Percentiles rank a stretch among this genome's conserved stretches.
Conservation (phyloP, 306 rosid species). For the Prunus armeniaca region DNA sequence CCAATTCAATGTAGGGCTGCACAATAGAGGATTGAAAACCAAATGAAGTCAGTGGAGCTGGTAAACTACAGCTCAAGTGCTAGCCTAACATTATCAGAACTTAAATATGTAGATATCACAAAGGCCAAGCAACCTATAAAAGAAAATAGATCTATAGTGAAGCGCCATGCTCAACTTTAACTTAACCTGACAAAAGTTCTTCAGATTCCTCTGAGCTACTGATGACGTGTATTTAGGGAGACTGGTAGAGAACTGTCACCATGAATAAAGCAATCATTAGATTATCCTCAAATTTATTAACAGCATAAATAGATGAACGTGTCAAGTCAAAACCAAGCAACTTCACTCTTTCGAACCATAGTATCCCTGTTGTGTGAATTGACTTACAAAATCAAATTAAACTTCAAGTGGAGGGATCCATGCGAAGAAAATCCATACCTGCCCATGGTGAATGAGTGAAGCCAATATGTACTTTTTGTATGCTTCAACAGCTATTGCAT, state of each 20-base stretch:
- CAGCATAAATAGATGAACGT: neutral
- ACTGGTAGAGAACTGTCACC: constrained; percentile 64
- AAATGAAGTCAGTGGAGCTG: neutral
- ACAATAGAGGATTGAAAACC: constrained; percentile 9
- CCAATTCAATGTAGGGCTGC: constrained; percentile 72
- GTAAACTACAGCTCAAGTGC: neutral
- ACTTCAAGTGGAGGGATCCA: neutral
- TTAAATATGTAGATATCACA: neutral
- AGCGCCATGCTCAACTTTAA: constrained; percentile 8
- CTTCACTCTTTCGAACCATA: neutral
- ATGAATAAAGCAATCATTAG: constrained; percentile 5
- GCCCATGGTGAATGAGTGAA: constrained; percentile 86
- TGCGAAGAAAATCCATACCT: constrained; percentile 45
- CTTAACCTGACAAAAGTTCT: constrained; percentile 66
- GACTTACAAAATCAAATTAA: neutral
- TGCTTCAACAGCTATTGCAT: constrained; percentile 91
- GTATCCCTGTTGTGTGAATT: neutral
- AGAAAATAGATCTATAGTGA: neutral
- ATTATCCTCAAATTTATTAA: neutral
- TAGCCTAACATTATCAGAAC: neutral
- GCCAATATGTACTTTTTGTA: constrained; percentile 84
- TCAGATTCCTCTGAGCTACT: constrained; percentile 74
- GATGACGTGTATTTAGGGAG: constrained; percentile 85
- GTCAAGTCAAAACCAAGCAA: neutral
- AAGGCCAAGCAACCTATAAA: neutral